Percentiles rank a stretch among this genome's conserved stretches.
phyloP scores from a whole-genome alignment of 2,329 filamentous ascomycete genomes.

The Colletotrichum sp. region DNA sequence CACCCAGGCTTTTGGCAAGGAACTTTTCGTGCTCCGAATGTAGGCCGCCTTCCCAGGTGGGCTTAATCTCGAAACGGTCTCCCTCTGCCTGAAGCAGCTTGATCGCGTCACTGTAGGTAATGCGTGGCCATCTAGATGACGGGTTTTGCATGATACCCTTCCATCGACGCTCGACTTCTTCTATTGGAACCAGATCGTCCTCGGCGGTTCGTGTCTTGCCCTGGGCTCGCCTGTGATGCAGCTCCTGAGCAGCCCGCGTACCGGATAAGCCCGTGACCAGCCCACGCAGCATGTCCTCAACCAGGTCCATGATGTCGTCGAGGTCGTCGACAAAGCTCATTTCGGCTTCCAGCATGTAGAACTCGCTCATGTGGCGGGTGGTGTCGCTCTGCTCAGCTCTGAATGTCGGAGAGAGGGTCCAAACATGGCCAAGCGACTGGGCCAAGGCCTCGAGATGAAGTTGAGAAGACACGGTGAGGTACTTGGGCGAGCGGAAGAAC shows the following conservation, averaged over 20 bases:
- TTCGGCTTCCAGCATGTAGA: constrained; percentile 98
- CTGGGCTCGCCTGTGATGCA: constrained; percentile 32
- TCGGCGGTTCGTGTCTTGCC: constrained; percentile 24
- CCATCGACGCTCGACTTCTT: constrained; percentile 73
- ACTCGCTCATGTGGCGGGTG: constrained; percentile 91
- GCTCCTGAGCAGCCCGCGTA: constrained; percentile 49
- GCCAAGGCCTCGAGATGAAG: constrained; percentile 92
- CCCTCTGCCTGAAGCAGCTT: constrained; percentile 66
- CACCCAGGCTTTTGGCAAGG: constrained; percentile 72
- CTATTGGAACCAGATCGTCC: constrained; percentile 46
- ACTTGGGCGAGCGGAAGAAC: constrained; percentile 90
- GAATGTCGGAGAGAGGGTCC: constrained; percentile 93
- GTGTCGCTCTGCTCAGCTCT: constrained; percentile 94
- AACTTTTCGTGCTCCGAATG: constrained; percentile 94
- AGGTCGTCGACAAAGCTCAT: constrained; percentile 78
- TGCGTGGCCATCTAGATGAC: constrained; percentile 70
- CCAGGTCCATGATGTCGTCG: constrained; percentile 75
- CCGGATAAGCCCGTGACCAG: constrained; percentile 43
- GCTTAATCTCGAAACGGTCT: constrained; percentile 69
- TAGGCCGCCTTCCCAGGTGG: constrained; percentile 75
- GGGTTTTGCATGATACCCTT: constrained; percentile 59
- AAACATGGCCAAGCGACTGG: constrained; percentile 87
- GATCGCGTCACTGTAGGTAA: constrained; percentile 84
- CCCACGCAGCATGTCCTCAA: constrained; percentile 77
- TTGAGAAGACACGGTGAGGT: constrained; percentile 93